Evolutionary conservation across 1,139 yeast species (phyloP), one percentile per base, ranked within the genome.

Genomic region (Candida freyschussii): DNA sequence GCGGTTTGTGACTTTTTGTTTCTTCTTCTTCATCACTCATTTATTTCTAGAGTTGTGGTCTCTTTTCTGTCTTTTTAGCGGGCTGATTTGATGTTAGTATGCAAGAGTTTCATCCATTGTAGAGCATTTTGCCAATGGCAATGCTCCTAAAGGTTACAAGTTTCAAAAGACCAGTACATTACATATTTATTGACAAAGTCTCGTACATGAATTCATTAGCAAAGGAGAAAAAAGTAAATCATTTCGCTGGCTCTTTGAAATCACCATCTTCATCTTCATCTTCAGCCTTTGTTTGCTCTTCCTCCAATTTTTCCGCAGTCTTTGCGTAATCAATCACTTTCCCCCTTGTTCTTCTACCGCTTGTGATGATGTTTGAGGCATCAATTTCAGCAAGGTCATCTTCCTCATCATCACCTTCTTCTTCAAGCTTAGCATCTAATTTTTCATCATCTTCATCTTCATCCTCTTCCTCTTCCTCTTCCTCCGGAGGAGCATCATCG

Each of bases 261-360:
- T 52, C 59, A 16, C 52, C 60, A 28, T 52, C 59, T n/a, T 55
- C 62, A 11, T 65, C 75, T 6, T 64, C 73, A 22, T 63, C 77
- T 11, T 59, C 67, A 22, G 57, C 63, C 10, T 60, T 70, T 21
- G 57, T 62, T 21, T 50, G 57, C 41, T 73, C 80, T 35, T 63
- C 58, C 34, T 73, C 78, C 52, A 85, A 62, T 52, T 83, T 73
- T 44, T 75, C 83, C 18, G 87, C 85, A n/a, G 94, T 89, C 59
- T 84, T 80, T 41, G 76, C 70, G 59, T 82, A 89, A 60, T 89
- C 96, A 50, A 89, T 81, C 21, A 81, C 82, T 56, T 80, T 83
- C 14, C 96, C 95, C 48, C 96, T 75, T 10, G 96, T 86, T 65
- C 97, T 82, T 60, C 95, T 74, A 11, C 95, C 95, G 17, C 78